phyloP scores from a whole-genome alignment of 2,329 filamentous ascomycete species.

The Diaporthe citri region DNA sequence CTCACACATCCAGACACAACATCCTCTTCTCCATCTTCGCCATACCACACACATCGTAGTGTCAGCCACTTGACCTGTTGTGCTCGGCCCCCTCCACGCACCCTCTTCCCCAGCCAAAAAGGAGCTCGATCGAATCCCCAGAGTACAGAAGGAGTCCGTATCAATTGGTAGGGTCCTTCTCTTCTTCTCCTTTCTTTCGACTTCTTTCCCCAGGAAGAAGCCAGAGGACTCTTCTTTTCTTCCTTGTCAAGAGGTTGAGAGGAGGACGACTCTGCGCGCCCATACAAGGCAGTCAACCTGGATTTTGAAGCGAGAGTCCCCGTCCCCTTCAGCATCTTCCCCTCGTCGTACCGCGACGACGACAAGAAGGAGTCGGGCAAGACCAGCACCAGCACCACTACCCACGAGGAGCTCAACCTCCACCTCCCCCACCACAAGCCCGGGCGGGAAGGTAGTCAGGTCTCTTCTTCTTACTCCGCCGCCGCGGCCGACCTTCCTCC shows the following conservation, averaged over 20 bases:
- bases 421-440: slow-evolving; percentile 80
- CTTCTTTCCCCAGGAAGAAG: slow-evolving; percentile 60
- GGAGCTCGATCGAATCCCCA: slow-evolving; percentile 49
- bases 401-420: slow-evolving; percentile 91
- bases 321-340: slow-evolving; percentile 99
- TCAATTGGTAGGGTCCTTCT: slow-evolving; percentile 52
- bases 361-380: slow-evolving; percentile 64
- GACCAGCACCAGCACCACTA: slow-evolving; percentile 66
- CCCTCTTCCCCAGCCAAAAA: slow-evolving; percentile 39
- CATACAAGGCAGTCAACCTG: slow-evolving; percentile 90
- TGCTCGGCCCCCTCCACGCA: slow-evolving; percentile 22
- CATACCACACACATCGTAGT: slow-evolving; percentile 39
- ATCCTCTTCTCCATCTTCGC: slow-evolving; percentile 39
- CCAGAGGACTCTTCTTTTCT: slow-evolving; percentile 68
- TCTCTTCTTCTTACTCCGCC: slow-evolving; percentile 77
- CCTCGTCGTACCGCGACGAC: slow-evolving; percentile 81
- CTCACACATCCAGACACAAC: slow-evolving; percentile 41
- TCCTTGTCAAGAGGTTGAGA: slow-evolving; percentile 67
- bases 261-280: slow-evolving; percentile 58
- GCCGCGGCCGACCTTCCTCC: slow-evolving; percentile 71
- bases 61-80: slow-evolving; percentile 46
- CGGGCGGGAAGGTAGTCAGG: slow-evolving; percentile 94
- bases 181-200: slow-evolving; percentile 61
- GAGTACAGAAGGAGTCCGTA: slow-evolving; percentile 49
- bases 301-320: slow-evolving; percentile 99